These are phyloP conservation scores for Mycena capillaripes DNA, from an alignment of 768 basidiomycete species.

Conservation along the genomic window DNA sequence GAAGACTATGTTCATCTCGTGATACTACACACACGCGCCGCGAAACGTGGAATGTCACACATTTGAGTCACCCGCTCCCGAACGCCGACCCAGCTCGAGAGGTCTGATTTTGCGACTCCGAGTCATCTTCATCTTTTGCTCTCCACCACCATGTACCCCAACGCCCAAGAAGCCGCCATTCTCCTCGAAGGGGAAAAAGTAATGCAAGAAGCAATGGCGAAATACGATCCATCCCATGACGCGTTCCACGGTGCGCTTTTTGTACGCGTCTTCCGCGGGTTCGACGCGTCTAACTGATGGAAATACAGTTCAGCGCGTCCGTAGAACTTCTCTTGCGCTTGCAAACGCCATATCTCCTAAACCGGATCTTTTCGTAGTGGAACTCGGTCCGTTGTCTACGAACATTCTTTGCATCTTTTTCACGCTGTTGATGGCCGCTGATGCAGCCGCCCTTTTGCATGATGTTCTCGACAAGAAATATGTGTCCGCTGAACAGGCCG, in stretches of 20 bases:
- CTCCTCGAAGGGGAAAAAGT: constrained; percentile 74
- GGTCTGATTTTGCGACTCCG: background rate
- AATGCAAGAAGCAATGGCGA: constrained; percentile 80
- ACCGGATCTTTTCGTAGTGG: constrained; percentile 83
- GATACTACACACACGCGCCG: no score
- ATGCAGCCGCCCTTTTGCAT: constrained; percentile 84
- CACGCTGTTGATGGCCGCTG: constrained; percentile 40
- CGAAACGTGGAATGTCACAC: no score
- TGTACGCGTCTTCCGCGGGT: constrained; percentile 22
- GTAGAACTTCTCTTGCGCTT: constrained; percentile 80
- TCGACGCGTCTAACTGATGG: background rate
- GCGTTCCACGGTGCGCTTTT: constrained; percentile 73
- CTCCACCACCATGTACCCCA: constrained; percentile 61
- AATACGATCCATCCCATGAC: constrained; percentile 88
- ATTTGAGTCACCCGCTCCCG: background rate
- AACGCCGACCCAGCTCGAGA: background rate
- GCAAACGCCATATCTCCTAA: constrained; percentile 61
- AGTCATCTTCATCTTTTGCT: background rate
- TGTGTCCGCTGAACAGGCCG: constrained; percentile 66
- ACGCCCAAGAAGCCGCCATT: constrained; percentile 61
- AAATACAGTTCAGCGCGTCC: constrained; percentile 80
- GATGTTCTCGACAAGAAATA: constrained; percentile 93
- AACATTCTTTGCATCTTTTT: constrained; percentile 27
- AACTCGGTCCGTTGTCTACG: constrained; percentile 61
- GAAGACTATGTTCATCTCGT: no score